phyloP scores from a whole-genome alignment of 139 green algal genomes.

The Chlamydomonas sphaeroides region DNA sequence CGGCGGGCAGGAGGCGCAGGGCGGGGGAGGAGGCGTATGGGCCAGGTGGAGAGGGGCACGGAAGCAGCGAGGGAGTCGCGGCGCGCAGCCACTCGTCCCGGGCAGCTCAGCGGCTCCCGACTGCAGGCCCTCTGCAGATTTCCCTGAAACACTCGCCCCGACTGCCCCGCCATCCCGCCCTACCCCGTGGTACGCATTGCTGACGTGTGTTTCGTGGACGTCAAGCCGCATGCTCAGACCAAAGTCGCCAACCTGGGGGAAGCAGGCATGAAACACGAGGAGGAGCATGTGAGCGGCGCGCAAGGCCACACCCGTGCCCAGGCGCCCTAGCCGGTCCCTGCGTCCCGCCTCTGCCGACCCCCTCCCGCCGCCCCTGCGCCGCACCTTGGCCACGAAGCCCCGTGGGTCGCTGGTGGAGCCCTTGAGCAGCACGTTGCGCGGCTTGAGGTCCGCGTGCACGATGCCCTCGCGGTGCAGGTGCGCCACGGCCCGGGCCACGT shows the following conservation, averaged over 20 bases:
- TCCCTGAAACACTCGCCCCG: not conserved
- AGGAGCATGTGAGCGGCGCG: too few species aligned
- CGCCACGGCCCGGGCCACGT: conserved; percentile 51
- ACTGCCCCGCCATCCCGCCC: not conserved
- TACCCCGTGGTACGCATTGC: conserved; percentile 51
- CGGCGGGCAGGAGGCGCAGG: not conserved
- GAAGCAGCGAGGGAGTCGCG: too few species aligned
- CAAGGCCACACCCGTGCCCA: not conserved
- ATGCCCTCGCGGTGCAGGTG: conserved; percentile 59
- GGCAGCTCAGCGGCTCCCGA: too few species aligned
- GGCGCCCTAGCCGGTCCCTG: not conserved
- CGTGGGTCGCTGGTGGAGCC: conserved; percentile 15
- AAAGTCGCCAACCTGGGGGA: conserved; percentile 56
- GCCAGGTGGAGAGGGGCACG: too few species aligned
- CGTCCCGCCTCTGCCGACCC: too few species aligned
- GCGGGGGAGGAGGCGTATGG: too few species aligned
- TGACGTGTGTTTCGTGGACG: conserved; percentile 46
- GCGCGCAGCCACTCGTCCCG: too few species aligned
- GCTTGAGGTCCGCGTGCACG: conserved; percentile 55
- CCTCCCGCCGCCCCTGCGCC: not conserved
- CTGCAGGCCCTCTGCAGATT: not conserved
- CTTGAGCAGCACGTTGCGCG: conserved; percentile 54
- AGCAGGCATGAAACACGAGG: not conserved
- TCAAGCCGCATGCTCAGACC: conserved; percentile 54
- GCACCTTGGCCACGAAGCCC: conserved; percentile 34